Evolutionary conservation across 139 green algal genomes (phyloP), one percentile per base, ranked within the genome.

Genomic region (Micractinium sp.): DNA sequence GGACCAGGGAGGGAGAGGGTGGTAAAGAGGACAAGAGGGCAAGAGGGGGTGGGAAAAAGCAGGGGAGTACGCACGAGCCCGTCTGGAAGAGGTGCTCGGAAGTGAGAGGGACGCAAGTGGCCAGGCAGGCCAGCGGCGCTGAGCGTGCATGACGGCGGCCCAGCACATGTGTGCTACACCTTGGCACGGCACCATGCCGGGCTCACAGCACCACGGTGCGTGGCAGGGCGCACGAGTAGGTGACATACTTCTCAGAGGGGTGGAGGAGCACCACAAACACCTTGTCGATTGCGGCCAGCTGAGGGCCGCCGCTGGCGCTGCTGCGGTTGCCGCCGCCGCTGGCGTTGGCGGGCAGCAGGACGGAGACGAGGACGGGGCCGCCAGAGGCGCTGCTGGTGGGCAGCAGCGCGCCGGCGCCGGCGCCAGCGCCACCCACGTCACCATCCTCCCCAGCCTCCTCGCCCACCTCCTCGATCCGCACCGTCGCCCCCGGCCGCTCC

Each of bases 261-360:
- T 91, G 85, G 82, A 94, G 71, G 36, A 93, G 66, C 67, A 94
- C 92, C 18, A 94, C 91, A 92, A 90, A 94, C 23, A 94, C 75
- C 73, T 92, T 88, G 83, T 94, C 87, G 27, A 94, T 33, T 18
- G n/a, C 61, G 20, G 67, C 73, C n/a, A 94, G 85, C 63, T 87
- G 63, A n/a, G 35, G 69, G 27, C 69, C 86, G 75, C 88, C 31
- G 39, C 77, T 35, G 86, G 60, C 66, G 38, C 35, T 78, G 36
- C 47, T 67, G 41, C 56, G 53, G 41, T n/a, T 74, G 74, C 33
- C 56, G 33, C 56, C 85, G 71, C 88, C 38, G 20, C 41, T 85
- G 56, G 90, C 66, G 86, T 93, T 92, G 20, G 91, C 89, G 0
- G 92, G 92, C 77, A 94, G 87, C 82, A 94, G 85, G 25, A 94